Evolutionary conservation across 2,329 filamentous ascomycete species (phyloP), one percentile per base, ranked within the genome.

Genomic region (Cordyceps cicadae): DNA sequence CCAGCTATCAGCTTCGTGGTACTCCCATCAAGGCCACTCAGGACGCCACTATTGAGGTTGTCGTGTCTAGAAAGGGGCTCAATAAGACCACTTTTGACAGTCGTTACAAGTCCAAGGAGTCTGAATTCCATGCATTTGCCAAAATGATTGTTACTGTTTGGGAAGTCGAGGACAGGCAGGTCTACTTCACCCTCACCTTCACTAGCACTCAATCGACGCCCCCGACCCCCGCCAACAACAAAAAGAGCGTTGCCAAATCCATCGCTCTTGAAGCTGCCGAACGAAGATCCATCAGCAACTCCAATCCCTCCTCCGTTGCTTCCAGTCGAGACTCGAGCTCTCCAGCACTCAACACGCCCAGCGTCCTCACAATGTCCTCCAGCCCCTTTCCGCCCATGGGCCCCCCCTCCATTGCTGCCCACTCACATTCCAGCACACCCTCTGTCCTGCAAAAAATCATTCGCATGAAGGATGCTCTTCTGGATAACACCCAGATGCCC

Each of bases 81-180:
- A 71, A 74, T 55, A 76, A 76, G 59, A 69, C 78, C 7, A 73
- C 65, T 1, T 70, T 74, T 26, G 71, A 74, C 21, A 66, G 67
- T 24, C 70, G 67, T 29, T 67, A 69, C 43, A 73, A 72, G 61
- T 68, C 70, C 11, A 75, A 73, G 63, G 70, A 71, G 19, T 71
- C 70, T 7, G 71, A 75, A 24, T 72, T 70, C 54, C 77, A 76
- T 66, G 72, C 84, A 0, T 83, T 83, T 64, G 86, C 88, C 24
- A 87, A 87, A 64, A 89, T 92, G 86, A 89, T 91, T 52, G 83
- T 92, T 24, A 88, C 86, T 0, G 82, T 89, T 7, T 92, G 88
- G 86, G 80, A 84, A 62, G 77, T 82, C n/a, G 82, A 88, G 45
- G 83, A 88, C 48, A 79, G 81, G 21, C 81, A 86, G 65, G 83